Base-by-base conservation (phyloP, 139 green algal species). In the Diplosphaera chodatii region DNA sequence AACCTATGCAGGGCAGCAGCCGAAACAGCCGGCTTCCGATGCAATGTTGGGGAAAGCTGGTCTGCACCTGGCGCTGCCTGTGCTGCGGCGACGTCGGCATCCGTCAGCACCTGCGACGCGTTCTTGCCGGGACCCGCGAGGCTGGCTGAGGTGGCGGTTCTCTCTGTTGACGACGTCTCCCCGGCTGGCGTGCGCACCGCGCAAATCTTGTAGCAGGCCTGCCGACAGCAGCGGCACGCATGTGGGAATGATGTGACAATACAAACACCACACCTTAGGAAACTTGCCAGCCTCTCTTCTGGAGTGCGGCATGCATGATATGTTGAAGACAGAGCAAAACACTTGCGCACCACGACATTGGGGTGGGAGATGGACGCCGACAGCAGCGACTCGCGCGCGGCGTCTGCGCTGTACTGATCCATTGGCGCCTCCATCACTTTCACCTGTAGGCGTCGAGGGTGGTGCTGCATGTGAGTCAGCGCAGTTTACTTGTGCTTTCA, bases 341-440 rank as follows among this genome's bases (percentile, higher is more conserved):
- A 6, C 6, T 20, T 20, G 37, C 48, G 3, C 48, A 59, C 48
- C 23, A 74, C 62, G 31, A 74, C 27, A 32, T 74, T 74, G 55
- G 69, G 69, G 69, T 74, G 69, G 31, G 55, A 62, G 1, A 74
- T 70, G 31, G 84, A 90, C 68, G 37, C 66, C 16, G 85, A 88
- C 40, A 40, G 77, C n/a, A 69, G 84, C 59, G 82, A 87, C 67
- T 91, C 69, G 30, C 69, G 69, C 2, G 84, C 69, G 78, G 76
- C 0, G 28, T 81, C 59, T 34, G 86, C 30, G 37, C 79, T 30
- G 80, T 73, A 4, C 30, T 23, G 22, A 18, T 59, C 48, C 48
- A 59, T 10, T 3, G 13, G 48, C 48, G 48, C 48, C 55, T 80
- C 74, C 22, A 80, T 64, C 32, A 80, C 64, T 64, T 80, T 72